phyloP scores from a whole-genome alignment of 2,329 filamentous ascomycete species.

The Colletotrichum nymphaeae region DNA sequence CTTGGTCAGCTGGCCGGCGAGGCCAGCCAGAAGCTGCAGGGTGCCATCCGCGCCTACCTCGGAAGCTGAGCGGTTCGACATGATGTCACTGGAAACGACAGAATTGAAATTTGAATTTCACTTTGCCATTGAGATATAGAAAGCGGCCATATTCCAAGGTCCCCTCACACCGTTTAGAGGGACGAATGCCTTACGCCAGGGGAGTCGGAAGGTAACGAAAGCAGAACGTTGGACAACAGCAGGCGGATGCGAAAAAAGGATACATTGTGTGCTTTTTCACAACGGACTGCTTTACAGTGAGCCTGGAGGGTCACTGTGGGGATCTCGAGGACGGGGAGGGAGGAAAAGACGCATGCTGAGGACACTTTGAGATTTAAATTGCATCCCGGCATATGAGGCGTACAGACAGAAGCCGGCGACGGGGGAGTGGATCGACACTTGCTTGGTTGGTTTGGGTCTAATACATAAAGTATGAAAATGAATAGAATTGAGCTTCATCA shows the following conservation, averaged over 20 bases:
- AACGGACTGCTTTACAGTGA: constrained; percentile 6
- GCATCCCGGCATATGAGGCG: constrained; percentile 17
- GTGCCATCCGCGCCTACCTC: constrained; percentile 74
- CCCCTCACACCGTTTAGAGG: neutral
- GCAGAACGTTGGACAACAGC: neutral
- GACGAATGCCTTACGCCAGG: neutral
- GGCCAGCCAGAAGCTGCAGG: constrained; percentile 86
- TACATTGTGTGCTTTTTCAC: constrained; percentile 6
- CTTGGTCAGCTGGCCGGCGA: constrained; percentile 85
- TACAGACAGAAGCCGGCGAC: constrained; percentile 24
- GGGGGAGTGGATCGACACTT: constrained; percentile 27
- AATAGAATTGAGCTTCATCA: constrained; percentile 27
- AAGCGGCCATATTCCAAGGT: neutral
- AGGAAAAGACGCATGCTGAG: constrained; percentile 10
- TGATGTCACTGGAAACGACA: neutral
- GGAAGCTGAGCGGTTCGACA: constrained; percentile 58
- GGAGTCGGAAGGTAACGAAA: neutral
- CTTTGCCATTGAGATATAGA: constrained; percentile 14
- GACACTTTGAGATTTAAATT: neutral
- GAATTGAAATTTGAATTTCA: neutral
- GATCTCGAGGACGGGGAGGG: constrained; percentile 11
- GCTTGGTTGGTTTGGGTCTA: constrained; percentile 26
- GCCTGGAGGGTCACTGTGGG: neutral
- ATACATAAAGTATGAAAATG: constrained; percentile 32
- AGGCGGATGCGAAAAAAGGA: constrained; percentile 1